phyloP scores from a whole-genome alignment of 495 filamentous ascomycete species.

The Paragyromitra xinjiangensis region DNA sequence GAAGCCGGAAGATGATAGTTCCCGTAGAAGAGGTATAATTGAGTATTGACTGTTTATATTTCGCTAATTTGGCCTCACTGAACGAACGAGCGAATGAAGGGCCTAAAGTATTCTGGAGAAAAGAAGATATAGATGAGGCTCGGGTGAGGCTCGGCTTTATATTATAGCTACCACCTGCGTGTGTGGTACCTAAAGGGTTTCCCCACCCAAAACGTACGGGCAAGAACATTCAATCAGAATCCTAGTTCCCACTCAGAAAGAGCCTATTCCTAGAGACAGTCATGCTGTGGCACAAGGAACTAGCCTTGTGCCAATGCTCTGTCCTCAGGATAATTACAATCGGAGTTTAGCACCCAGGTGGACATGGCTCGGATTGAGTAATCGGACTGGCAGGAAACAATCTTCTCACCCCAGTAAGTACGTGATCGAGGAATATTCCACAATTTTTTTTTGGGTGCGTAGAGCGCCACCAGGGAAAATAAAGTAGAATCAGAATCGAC shows the following conservation, averaged over 20 bases:
- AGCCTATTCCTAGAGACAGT: slow-evolving; percentile 42
- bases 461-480: slow-evolving; percentile 21
- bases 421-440: slow-evolving; percentile 19
- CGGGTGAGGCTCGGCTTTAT: slow-evolving; percentile 51
- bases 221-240: slow-evolving; percentile 9
- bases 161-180: slow-evolving; percentile 28
- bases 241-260: slow-evolving; percentile 20
- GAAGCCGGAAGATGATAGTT: neutral
- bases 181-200: slow-evolving; percentile 6
- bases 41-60: slow-evolving; percentile 15
- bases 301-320: slow-evolving; percentile 37
- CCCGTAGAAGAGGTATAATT: neutral
- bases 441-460: slow-evolving; percentile 27
- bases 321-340: slow-evolving; percentile 39
- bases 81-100: slow-evolving; percentile 29
- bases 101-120: slow-evolving; percentile 25
- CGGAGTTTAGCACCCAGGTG: slow-evolving; percentile 32
- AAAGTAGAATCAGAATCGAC: slow-evolving; percentile 15
- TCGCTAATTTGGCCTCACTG: slow-evolving; percentile 32
- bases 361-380: slow-evolving; percentile 39
- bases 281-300: slow-evolving; percentile 42
- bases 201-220: neutral
- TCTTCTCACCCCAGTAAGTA: slow-evolving; percentile 16
- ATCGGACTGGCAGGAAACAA: slow-evolving; percentile 16
- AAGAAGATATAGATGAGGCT: slow-evolving; percentile 45